Percentiles rank a stretch among this genome's conserved stretches.
Conservation (phyloP, 441 rosid species). For the Jatropha multifida region DNA sequence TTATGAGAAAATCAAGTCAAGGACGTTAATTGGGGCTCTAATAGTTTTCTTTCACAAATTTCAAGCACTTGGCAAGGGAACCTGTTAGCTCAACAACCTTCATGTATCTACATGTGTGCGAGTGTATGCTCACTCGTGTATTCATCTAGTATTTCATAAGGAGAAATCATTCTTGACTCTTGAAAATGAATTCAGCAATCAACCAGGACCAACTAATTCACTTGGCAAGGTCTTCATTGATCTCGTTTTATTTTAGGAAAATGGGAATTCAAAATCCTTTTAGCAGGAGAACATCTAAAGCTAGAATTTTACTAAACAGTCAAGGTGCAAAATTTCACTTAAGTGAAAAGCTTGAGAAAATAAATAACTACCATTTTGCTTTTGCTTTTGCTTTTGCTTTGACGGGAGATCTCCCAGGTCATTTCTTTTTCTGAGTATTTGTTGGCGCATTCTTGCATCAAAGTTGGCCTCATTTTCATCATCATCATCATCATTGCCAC, state of each 20-base stretch:
- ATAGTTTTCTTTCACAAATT: background rate
- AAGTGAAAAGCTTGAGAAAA: background rate
- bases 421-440: constrained; percentile 60
- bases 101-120: background rate
- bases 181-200: background rate
- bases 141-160: background rate
- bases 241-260: background rate
- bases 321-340: constrained; percentile 1
- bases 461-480: constrained; percentile 64
- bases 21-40: background rate
- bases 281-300: background rate
- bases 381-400: constrained; percentile 36
- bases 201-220: constrained; percentile 3
- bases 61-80: constrained; percentile 5
- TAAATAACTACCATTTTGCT: constrained; percentile 45
- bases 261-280: background rate
- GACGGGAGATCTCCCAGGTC: constrained; percentile 63
- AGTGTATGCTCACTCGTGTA: background rate
- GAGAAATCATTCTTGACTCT: background rate
- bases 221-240: background rate
- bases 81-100: constrained; percentile 5
- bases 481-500: constrained; percentile 55
- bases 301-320: background rate
- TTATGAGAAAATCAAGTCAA: background rate
- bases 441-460: constrained; percentile 84